Base-by-base conservation (phyloP, 1,139 yeast species). In the Candida neerlandica region DNA sequence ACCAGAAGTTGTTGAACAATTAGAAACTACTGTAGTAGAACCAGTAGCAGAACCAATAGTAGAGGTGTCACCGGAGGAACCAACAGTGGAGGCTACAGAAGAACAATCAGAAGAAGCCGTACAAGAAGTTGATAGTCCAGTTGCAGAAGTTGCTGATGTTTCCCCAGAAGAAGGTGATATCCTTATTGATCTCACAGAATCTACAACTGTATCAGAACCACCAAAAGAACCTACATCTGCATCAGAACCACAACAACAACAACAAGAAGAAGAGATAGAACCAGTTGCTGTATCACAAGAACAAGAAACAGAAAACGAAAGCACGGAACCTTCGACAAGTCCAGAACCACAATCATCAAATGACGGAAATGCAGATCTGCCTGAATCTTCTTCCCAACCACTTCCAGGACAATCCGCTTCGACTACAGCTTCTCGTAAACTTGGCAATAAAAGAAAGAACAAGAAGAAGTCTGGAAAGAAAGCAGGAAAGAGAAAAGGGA, bases 401-500 rank as follows among this genome's bases (percentile, higher is more conserved):
- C 14, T 5, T n/a, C 40, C n/a, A 16, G 15, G 23, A 4, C 47
- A 21, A 26, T 38, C 23, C 15, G 30, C 38, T 14, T n/a, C 26
- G 12, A 23, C 35, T 19, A n/a, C 40, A 14, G 16, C 46, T 21
- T 23, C 43, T 1, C 43, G 37, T 15, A n/a, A 30, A n/a, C 30
- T 21, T 23, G 15, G 41, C 23, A 45, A 32, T 35, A 23, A 46
- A 12, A 48, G 44, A 14, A 54, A 53, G 45, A 55, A 51, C 49
- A 55, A 55, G 50, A 55, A 58, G 42, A 55, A 53, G 44, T 40
- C 50, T 11, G 48, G 47, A 14, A 57, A 58, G 49, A 59, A 55
- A 46, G 53, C 44, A 18, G 43, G 51, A 35, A 57, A 57, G 52
- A 59, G 58, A 51, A 57, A 56, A 41, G 55, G 58, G 9, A 58